A percentile compares a stretch with the other conserved stretches of the same genome.
Conservation (phyloP, 495 filamentous ascomycete genomes). For the Penicillium crystallinum region DNA sequence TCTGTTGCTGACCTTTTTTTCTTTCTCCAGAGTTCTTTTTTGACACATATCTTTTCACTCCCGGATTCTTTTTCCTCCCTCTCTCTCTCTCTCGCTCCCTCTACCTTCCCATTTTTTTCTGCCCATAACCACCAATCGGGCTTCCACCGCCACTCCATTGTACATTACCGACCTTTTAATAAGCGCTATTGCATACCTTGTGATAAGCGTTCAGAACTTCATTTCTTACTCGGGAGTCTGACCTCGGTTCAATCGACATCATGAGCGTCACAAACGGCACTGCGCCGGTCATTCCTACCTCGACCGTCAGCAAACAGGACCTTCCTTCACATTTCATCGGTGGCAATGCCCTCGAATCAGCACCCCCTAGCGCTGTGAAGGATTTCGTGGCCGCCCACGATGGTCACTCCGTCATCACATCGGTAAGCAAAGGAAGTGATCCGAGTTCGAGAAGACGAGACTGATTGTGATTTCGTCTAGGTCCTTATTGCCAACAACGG, state of each 20-base stretch:
- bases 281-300: constrained; percentile 48
- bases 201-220: neutral
- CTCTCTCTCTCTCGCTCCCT: neutral
- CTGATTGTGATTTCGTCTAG: constrained; percentile 38
- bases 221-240: constrained; percentile 18
- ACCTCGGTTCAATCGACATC: constrained; percentile 21
- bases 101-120: neutral
- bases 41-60: neutral
- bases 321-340: constrained; percentile 92
- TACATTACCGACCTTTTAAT: constrained; percentile 16
- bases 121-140: constrained; percentile 7
- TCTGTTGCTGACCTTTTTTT: constrained; percentile 9
- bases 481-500: constrained; percentile 99
- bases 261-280: constrained; percentile 38
- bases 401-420: constrained; percentile 96
- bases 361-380: constrained; percentile 75
- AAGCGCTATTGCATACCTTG: constrained; percentile 17
- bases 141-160: constrained; percentile 11
- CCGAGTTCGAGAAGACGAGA: neutral
- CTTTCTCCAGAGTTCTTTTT: constrained; percentile 7
- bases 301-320: constrained; percentile 70
- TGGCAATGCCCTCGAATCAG: constrained; percentile 78
- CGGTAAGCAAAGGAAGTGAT: constrained; percentile 53
- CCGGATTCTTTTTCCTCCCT: neutral
- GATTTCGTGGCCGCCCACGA: constrained; percentile 88